These are phyloP conservation scores for Fusarium illudens DNA, from an alignment of 2,329 filamentous ascomycete genomes.

Conservation along the genomic window DNA sequence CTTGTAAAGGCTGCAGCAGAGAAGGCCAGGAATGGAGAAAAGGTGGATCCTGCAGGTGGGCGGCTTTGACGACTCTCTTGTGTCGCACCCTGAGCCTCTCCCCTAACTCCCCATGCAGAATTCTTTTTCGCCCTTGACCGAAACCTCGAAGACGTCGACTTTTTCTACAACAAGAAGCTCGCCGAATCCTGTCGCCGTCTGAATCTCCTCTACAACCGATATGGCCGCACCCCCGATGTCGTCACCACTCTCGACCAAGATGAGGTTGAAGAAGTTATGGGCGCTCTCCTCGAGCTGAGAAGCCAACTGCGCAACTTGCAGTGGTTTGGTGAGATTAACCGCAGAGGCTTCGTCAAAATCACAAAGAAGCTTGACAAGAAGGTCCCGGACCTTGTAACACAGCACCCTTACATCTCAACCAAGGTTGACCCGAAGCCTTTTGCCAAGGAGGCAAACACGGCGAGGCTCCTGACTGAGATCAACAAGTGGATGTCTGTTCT, in stretches of 20 bases:
- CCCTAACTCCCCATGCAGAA: slow-evolving; percentile 65
- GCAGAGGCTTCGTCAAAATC: slow-evolving; percentile 95
- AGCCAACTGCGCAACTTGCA: slow-evolving; percentile 89
- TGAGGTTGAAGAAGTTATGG: slow-evolving; percentile 90
- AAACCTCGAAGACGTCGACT: slow-evolving; percentile 95
- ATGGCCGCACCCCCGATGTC: slow-evolving; percentile 76
- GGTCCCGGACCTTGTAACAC: slow-evolving; percentile 76
- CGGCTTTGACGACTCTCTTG: slow-evolving; percentile 44
- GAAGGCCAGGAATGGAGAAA: slow-evolving; percentile 71
- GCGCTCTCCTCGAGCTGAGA: slow-evolving; percentile 86
- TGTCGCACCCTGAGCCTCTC: slow-evolving; percentile 42
- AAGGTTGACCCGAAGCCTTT: slow-evolving; percentile 92
- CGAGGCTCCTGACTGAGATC: slow-evolving; percentile 66
- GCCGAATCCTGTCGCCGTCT: slow-evolving; percentile 84
- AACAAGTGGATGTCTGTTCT: slow-evolving; percentile 92
- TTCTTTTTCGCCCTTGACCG: slow-evolving; percentile 98
- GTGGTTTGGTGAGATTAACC: slow-evolving; percentile 98
- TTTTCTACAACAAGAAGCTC: slow-evolving; percentile 97
- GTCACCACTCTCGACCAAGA: slow-evolving; percentile 81
- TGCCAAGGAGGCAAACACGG: slow-evolving; percentile 71
- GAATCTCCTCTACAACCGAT: slow-evolving; percentile 86
- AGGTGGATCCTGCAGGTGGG: slow-evolving; percentile 91
- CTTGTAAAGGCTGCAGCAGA: slow-evolving; percentile 83
- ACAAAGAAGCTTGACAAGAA: slow-evolving; percentile 99
- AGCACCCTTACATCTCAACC: slow-evolving; percentile 86